Evolutionary conservation across 441 rosid species (phyloP).

Genomic region (Capsella rubella): DNA sequence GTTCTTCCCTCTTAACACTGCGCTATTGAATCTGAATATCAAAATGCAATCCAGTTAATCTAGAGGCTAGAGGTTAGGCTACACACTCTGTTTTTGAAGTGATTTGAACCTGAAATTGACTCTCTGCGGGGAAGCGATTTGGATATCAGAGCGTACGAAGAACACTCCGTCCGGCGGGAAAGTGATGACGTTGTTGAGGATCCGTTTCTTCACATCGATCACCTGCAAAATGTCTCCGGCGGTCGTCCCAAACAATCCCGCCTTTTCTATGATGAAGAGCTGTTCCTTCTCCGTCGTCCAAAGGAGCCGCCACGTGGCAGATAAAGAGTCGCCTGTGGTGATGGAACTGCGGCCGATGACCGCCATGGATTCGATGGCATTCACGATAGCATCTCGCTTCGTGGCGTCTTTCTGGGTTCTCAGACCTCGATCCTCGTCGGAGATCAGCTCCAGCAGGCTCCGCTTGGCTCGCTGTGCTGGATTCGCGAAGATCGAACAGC

Average conservation of each 20-base stretch:
- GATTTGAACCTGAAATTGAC: conserved; percentile 72
- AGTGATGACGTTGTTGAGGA: conserved; percentile 81
- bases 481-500: conserved; percentile 54
- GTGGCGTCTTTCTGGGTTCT: conserved; percentile 70
- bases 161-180: conserved; percentile 94
- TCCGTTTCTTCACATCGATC: conserved; percentile 65
- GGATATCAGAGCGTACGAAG: conserved; percentile 80
- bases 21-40: conserved; percentile 68
- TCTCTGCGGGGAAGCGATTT: conserved; percentile 77
- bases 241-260: conserved; percentile 70
- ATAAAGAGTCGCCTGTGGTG: conserved; percentile 70
- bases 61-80: too few relatives aligned
- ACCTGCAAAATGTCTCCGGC: conserved; percentile 94
- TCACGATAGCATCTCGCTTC: conserved; percentile 62
- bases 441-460: conserved; percentile 70
- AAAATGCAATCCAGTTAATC: not conserved
- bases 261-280: conserved; percentile 85
- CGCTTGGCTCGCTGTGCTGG: conserved; percentile 62
- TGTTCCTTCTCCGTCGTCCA: conserved; percentile 99
- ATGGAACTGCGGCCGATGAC: conserved; percentile 55
- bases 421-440: conserved; percentile 88
- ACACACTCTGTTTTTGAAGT: not conserved
- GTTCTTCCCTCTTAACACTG: conserved; percentile 68
- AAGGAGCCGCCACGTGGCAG: conserved; percentile 86
- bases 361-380: conserved; percentile 72